Evolutionary conservation across 257 asterid species (phyloP), one percentile per base, ranked within the genome.

Genomic region (Ehretia macrophylla): DNA sequence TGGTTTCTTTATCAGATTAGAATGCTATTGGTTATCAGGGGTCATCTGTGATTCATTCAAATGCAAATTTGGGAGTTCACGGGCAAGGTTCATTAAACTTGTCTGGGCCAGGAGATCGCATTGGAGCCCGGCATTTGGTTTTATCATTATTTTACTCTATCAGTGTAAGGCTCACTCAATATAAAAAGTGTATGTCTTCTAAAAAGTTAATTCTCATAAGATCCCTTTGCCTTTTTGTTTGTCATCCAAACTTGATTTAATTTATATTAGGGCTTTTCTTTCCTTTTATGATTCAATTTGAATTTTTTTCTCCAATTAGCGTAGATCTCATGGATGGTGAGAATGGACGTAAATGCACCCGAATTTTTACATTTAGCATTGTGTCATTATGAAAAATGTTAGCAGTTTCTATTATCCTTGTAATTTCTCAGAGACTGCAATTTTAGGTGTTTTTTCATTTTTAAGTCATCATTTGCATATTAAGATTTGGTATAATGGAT

Each of bases 61-160:
- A 85, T 75, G 88, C 90, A 48, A 81, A 86, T 79, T 79, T 90
- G 85, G 95, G 92, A 75, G 79, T 90, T 72, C 90, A 84, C 62
- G 97, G 97, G 67, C 95, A 90, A 83, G 97, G 97, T 49, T 84
- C 95, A 32, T 75, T 90, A 86, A 90, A 90, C 81, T 76, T 90
- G 79, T 62, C 97, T 50, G 97, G 95, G 64, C 75, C 86, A 56
- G 97, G 95, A 69, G 92, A 86, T 81, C 67, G 81, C 70, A 86
- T 90, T 77, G 97, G 84, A 75, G 97, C 97, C 63, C 97, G 75
- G 61, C 95, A 74, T 73, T 84, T 90, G 82, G 90, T 90, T 72
- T 64, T 90, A 66, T 90, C 97, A 73, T 75, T 86, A 74, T 90
- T 86, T 79, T 86, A 86, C 73, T 84, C 84, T 66, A 86, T 90